Conservation (phyloP, 345 rosid genomes). For the Eucalyptus caleyi region DNA sequence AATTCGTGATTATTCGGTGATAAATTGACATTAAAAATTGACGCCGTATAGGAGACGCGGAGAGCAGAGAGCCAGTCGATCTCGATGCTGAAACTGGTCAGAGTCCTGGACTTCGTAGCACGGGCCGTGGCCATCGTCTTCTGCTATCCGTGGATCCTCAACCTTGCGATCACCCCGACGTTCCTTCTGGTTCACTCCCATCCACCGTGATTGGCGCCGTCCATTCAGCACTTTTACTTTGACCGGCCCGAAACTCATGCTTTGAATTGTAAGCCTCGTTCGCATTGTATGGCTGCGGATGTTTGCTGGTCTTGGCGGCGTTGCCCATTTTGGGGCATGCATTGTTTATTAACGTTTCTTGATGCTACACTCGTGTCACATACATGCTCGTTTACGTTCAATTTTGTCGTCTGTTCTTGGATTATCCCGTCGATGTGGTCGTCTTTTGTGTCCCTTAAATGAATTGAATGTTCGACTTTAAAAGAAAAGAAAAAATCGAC, state of each 20-base stretch:
- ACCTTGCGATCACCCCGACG: background rate
- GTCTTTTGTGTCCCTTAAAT: no score
- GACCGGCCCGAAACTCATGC: background rate
- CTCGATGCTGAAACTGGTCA: no score
- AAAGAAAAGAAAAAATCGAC: no score
- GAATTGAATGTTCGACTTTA: no score
- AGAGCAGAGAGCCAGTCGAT: no score
- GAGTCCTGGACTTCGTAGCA: background rate
- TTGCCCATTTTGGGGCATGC: no score
- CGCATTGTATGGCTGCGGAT: background rate
- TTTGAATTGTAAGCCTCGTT: background rate
- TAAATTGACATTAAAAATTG: no score
- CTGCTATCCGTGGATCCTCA: background rate
- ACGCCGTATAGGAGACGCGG: no score
- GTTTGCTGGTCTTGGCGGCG: background rate
- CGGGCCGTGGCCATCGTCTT: background rate
- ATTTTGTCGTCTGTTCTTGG: no score
- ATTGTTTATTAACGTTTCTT: background rate
- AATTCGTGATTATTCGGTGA: no score
- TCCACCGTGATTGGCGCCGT: background rate
- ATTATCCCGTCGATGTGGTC: no score
- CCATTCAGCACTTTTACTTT: background rate
- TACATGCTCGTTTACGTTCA: no score
- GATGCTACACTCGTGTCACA: background rate
- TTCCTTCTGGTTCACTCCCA: background rate